A percentile compares a stretch with the other conserved stretches of the same genome.
Conservation (phyloP, 768 basidiomycete species). For the Auricularia heimuer region DNA sequence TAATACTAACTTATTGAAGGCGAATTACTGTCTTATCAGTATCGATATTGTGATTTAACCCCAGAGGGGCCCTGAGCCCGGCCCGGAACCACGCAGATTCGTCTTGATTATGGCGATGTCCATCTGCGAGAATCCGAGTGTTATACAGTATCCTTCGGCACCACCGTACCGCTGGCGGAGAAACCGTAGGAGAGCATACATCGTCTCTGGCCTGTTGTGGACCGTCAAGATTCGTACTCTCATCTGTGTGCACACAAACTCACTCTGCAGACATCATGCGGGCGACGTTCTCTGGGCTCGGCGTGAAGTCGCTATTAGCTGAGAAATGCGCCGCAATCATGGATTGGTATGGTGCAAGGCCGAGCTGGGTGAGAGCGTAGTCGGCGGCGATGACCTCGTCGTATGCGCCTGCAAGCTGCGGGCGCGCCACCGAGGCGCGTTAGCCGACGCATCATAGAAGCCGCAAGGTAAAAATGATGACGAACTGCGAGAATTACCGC, state of each 20-base stretch:
- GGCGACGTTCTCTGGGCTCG: too few relatives aligned
- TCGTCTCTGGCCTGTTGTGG: slow-evolving; percentile 52
- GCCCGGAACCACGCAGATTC: background rate
- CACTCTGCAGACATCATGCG: slow-evolving; percentile 37
- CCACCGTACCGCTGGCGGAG: slow-evolving; percentile 59
- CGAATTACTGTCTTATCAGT: too few relatives aligned
- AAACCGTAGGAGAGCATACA: slow-evolving; percentile 57
- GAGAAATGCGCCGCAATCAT: slow-evolving; percentile 58
- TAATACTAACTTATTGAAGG: too few relatives aligned
- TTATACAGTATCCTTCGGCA: slow-evolving; percentile 41
- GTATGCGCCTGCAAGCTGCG: slow-evolving; percentile 62
- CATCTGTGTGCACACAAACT: background rate
- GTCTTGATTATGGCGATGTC: background rate
- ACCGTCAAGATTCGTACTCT: background rate
- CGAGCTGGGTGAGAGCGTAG: slow-evolving; percentile 68
- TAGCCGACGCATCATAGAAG: background rate
- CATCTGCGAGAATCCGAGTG: background rate
- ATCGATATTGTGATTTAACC: too few relatives aligned
- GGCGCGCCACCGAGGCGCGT: background rate
- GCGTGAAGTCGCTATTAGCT: slow-evolving; percentile 28
- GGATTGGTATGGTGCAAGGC: slow-evolving; percentile 67
- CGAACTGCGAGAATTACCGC: slow-evolving; percentile 61
- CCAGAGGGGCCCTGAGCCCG: too few relatives aligned
- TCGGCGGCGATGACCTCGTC: slow-evolving; percentile 57
- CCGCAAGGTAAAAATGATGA: background rate